Conservation (phyloP, 805 yeast genomes). For the Candida pini region DNA sequence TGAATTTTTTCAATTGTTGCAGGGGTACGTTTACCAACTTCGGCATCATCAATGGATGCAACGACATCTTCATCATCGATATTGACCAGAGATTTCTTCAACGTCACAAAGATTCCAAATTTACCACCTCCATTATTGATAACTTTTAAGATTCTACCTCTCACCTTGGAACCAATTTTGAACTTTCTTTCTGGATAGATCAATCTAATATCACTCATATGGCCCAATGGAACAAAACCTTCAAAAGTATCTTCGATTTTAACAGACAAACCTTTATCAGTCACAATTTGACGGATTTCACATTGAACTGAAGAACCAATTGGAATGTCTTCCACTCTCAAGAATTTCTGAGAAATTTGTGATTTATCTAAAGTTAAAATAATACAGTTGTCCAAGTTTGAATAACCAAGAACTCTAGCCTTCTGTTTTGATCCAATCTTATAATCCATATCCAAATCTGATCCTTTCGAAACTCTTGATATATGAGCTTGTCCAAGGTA, state of each 20-base stretch:
- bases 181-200: constrained; percentile 90
- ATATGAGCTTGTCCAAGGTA: constrained; percentile 70
- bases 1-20: constrained; percentile 73
- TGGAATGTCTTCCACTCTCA: constrained; percentile 68
- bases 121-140: constrained; percentile 40
- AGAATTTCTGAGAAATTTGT: constrained; percentile 56
- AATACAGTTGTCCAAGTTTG: constrained; percentile 59
- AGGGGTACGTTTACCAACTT: constrained; percentile 46
- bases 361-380: constrained; percentile 65
- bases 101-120: constrained; percentile 52
- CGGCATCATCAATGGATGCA: constrained; percentile 33
- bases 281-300: constrained; percentile 50
- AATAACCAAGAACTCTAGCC: constrained; percentile 74
- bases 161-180: constrained; percentile 77
- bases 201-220: constrained; percentile 79
- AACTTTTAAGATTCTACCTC: constrained; percentile 61
- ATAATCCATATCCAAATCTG: constrained; percentile 43
- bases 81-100: constrained; percentile 79
- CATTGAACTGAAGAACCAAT: constrained; percentile 61
- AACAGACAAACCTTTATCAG: constrained; percentile 63
- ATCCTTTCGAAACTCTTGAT: constrained; percentile 55
- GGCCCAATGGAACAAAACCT: constrained; percentile 68
- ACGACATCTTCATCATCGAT: constrained; percentile 51
- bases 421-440: constrained; percentile 59
- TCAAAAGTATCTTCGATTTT: constrained; percentile 61